These are phyloP conservation scores for Paraconiothyrium sp. DNA, from an alignment of 2,329 filamentous ascomycete genomes.

Conservation along the genomic window DNA sequence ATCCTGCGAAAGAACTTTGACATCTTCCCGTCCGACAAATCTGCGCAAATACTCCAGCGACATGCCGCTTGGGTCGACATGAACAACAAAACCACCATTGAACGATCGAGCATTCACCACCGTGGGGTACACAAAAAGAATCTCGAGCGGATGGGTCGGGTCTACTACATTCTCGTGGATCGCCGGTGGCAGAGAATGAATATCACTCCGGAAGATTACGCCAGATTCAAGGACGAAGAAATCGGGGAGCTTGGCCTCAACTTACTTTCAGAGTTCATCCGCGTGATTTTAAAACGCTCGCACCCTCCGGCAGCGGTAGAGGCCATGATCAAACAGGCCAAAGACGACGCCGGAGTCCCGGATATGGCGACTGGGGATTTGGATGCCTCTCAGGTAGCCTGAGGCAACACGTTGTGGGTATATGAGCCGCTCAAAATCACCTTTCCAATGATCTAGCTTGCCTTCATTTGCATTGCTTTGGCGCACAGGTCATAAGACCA, in stretches of 20 bases:
- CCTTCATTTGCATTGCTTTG: constrained; percentile 7
- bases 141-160: constrained; percentile 23
- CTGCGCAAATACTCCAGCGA: constrained; percentile 31
- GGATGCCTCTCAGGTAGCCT: constrained; percentile 39
- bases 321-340: constrained; percentile 40
- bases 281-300: constrained; percentile 37
- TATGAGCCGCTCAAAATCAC: not conserved
- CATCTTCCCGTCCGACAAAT: constrained; percentile 37
- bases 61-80: constrained; percentile 45
- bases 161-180: constrained; percentile 34
- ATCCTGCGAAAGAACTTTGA: constrained; percentile 36
- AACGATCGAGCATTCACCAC: constrained; percentile 25
- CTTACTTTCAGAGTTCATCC: constrained; percentile 43
- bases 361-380: constrained; percentile 42
- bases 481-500: not conserved
- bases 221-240: constrained; percentile 30
- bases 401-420: not conserved
- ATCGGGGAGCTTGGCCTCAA: constrained; percentile 37
- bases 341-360: constrained; percentile 34
- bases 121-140: constrained; percentile 25
- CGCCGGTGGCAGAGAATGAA: constrained; percentile 31
- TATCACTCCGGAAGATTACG: constrained; percentile 23
- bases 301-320: constrained; percentile 38
- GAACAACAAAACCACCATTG: constrained; percentile 19
- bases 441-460: not conserved